Percentiles rank a stretch among this genome's conserved stretches.
phyloP scores from a whole-genome alignment of 495 filamentous ascomycete species.

The Endocarpon pusillum region DNA sequence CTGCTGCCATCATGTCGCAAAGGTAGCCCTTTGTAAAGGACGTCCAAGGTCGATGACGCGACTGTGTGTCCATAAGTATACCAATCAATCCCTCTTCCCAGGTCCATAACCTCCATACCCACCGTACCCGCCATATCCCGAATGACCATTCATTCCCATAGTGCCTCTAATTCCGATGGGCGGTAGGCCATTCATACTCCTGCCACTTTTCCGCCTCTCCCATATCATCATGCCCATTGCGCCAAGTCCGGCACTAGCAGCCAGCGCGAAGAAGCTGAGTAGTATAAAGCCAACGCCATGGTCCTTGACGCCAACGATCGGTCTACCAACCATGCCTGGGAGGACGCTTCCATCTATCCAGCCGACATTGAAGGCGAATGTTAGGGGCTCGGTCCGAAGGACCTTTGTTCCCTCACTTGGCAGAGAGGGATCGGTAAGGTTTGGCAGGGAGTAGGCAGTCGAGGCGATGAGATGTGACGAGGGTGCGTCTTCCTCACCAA shows the following conservation, averaged over 20 bases:
- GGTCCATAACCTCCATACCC: slow-evolving; percentile 28
- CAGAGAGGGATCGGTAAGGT: slow-evolving; percentile 32
- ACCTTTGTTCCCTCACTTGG: slow-evolving; percentile 33
- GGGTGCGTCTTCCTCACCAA: slow-evolving; percentile 25
- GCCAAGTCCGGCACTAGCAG: slow-evolving; percentile 29
- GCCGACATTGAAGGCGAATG: slow-evolving; percentile 61
- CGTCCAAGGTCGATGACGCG: too few species aligned
- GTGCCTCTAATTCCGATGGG: slow-evolving; percentile 20
- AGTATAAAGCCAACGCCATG: slow-evolving; percentile 8
- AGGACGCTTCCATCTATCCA: slow-evolving; percentile 68
- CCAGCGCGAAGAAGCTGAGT: slow-evolving; percentile 25
- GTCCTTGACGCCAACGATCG: slow-evolving; percentile 26
- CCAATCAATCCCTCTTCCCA: slow-evolving; percentile 41
- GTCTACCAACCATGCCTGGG: slow-evolving; percentile 32
- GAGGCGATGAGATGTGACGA: slow-evolving; percentile 60
- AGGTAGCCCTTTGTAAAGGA: too few species aligned
- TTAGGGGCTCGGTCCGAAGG: slow-evolving; percentile 72
- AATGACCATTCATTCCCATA: slow-evolving; percentile 38
- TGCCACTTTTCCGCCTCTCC: slow-evolving; percentile 23
- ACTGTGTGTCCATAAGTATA: too few species aligned
- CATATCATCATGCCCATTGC: slow-evolving; percentile 24
- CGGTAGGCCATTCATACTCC: slow-evolving; percentile 28
- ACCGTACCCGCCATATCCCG: slow-evolving; percentile 13
- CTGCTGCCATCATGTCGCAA: too few species aligned
- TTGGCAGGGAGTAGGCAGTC: slow-evolving; percentile 69